Conservation (phyloP, 2,329 filamentous ascomycete species). For the Aspergillus niger region DNA sequence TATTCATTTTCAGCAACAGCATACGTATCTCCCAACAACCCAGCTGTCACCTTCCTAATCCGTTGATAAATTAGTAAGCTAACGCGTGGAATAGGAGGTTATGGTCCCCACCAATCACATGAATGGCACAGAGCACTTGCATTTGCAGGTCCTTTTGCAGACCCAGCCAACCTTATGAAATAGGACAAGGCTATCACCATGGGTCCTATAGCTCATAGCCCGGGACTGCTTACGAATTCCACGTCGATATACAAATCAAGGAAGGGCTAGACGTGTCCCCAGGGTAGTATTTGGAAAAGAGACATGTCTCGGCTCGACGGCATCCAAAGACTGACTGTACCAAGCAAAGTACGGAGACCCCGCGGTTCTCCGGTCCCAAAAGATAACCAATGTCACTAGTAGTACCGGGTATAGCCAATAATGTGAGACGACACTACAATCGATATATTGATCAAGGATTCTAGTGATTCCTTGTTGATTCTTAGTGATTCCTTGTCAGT, state of each 20-base stretch:
- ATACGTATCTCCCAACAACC: no score
- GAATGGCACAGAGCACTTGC: neutral
- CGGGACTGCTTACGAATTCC: neutral
- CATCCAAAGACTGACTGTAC: no score
- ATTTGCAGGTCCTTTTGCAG: neutral
- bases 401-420: neutral
- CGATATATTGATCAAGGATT: neutral
- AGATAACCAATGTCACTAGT: no score
- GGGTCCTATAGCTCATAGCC: neutral
- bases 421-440: neutral
- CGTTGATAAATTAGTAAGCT: neutral
- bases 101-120: neutral
- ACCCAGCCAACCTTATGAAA: no score
- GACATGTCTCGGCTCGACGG: no score
- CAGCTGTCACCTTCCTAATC: neutral
- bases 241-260: no score
- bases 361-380: no score
- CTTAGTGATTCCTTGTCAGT: neutral
- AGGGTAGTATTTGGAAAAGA: no score
- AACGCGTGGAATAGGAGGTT: neutral
- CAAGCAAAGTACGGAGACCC: neutral
- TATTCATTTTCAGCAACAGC: no score
- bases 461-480: no score
- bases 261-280: no score
- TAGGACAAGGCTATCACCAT: no score